phyloP scores from a whole-genome alignment of 1,139 yeast species.

The Taiozyma sp. region DNA sequence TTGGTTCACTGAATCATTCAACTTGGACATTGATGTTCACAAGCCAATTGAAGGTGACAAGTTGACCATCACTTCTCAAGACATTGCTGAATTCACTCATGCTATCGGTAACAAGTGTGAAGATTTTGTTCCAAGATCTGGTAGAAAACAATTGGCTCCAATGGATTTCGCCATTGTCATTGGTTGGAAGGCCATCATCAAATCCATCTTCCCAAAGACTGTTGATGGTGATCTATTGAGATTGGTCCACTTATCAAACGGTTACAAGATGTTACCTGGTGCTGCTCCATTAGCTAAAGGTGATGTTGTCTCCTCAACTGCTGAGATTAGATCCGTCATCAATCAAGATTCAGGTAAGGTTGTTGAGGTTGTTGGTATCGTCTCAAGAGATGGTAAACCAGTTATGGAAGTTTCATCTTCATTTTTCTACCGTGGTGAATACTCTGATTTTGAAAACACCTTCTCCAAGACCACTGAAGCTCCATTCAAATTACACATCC shows the following conservation, averaged over 20 bases:
- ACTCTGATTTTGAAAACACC: constrained; percentile 84
- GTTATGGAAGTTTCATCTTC: constrained; percentile 94
- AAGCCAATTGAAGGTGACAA: constrained; percentile 61
- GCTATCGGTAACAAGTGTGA: constrained; percentile 97
- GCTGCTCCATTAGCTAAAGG: constrained; percentile 88
- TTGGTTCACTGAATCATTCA: constrained; percentile 83
- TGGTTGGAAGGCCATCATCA: constrained; percentile 98
- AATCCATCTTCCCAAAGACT: constrained; percentile 92
- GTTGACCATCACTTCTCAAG: constrained; percentile 66
- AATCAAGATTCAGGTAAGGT: constrained; percentile 93
- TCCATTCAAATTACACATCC: constrained; percentile 75
- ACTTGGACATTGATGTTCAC: constrained; percentile 62
- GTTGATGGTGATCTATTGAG: constrained; percentile 96
- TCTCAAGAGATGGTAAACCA: constrained; percentile 69
- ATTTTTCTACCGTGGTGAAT: constrained; percentile 94
- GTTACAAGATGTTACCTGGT: constrained; percentile 91
- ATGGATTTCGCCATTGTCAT: constrained; percentile 99
- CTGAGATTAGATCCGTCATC: constrained; percentile 82
- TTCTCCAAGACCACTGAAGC: constrained; percentile 87
- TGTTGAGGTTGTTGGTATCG: constrained; percentile 92
- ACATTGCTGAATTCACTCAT: constrained; percentile 88
- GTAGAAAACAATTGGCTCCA: constrained; percentile 85
- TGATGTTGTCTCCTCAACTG: constrained; percentile 77
- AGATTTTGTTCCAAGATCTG: constrained; percentile 87
- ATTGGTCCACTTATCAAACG: constrained; percentile 91